A percentile compares a stretch with the other conserved stretches of the same genome.
Conservation (phyloP, 176 grass and related monocot species). For the Puya raimondii region DNA sequence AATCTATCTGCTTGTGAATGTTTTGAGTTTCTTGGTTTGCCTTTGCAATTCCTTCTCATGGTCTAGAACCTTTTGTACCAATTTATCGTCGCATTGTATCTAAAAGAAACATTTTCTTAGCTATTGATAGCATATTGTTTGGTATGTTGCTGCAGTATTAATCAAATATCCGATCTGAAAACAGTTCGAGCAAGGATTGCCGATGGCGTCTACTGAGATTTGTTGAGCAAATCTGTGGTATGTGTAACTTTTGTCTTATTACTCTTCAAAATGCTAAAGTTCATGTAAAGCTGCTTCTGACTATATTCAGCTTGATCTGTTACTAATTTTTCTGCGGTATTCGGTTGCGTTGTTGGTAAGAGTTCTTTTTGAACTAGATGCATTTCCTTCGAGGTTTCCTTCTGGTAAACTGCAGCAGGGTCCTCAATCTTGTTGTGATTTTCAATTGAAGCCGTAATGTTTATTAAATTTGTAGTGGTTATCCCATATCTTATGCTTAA, state of each 20-base stretch:
- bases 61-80: background rate
- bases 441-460: too few relatives aligned
- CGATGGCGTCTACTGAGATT: constrained; percentile 32
- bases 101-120: constrained; percentile 1
- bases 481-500: too few relatives aligned
- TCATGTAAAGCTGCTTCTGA: background rate
- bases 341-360: background rate
- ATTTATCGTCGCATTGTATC: background rate
- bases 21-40: background rate
- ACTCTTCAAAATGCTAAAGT: background rate
- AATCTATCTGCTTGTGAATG: background rate
- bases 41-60: background rate
- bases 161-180: constrained; percentile 41
- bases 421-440: too few relatives aligned
- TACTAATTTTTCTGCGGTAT: background rate
- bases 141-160: constrained; percentile 44
- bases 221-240: too few relatives aligned
- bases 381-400: too few relatives aligned
- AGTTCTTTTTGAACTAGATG: background rate
- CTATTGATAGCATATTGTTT: background rate
- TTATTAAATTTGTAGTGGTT: too few relatives aligned
- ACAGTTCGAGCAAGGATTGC: constrained; percentile 47
- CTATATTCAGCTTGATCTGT: background rate
- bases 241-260: background rate
- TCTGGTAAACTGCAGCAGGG: too few relatives aligned